Base-by-base conservation (phyloP, 2,329 filamentous ascomycete genomes). In the Phialophora expanda region DNA sequence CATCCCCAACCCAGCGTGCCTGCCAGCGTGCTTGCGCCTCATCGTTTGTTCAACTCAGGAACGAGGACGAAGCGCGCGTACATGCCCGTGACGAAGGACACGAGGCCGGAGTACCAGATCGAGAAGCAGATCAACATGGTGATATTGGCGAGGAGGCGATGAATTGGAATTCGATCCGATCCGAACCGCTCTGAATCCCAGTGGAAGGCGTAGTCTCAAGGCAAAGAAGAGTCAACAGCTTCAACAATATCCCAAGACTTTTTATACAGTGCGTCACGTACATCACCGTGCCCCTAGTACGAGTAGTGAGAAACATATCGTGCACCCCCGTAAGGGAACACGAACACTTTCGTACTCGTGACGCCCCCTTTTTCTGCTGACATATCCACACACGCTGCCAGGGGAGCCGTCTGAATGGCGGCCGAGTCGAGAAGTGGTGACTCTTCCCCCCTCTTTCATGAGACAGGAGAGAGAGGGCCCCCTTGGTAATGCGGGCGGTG, bases 71-170 rank as follows among this genome's bases (percentile, higher is more conserved):
- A 55, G 2, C 53, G 53, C 17, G 53, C 53, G 26, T 55, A 55
- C 26, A 55, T 55, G 17, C 53, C 53, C 53, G 53, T 20, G 14
- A 55, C 28, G 53, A 55, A 55, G 53, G 53, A 55, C 14, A 55
- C 53, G 26, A 55, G 28, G 26, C 53, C 28, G 1, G 53, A 55
- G 8, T 34, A 55, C 53, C 53, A 55, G 28, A 55, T 55, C n/a
- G 53, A 55, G 53, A 55, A 55, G 28, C 53, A 55, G 53, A 55
- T 55, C 28, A 55, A 11, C 53, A 55, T 55, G 14, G 20, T 32
- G 51, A 50, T 6, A 5, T 7, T 22, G 22, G 11, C 26, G 48
- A 51, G 9, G 32, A 34, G 12, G 48, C 5, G 20, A 51, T 4
- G 9, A 53, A 26, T 6, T 12, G 48, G 20, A 3, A 2, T 24